phyloP scores from a whole-genome alignment of 2,329 filamentous ascomycete species.

The Colletotrichum nymphaeae region DNA sequence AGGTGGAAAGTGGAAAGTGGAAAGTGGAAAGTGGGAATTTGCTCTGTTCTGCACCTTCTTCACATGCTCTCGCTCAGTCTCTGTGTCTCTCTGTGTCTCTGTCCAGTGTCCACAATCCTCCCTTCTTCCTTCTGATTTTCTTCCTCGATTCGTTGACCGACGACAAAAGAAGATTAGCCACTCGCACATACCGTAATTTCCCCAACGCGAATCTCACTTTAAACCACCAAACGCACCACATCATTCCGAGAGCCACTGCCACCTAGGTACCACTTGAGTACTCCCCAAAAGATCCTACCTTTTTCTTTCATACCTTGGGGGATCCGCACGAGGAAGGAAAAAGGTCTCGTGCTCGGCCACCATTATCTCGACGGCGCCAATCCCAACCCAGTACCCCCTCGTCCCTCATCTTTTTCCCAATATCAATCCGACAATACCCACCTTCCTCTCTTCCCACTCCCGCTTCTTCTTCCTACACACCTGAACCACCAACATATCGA shows the following conservation, averaged over 20 bases:
- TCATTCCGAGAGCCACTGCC: not conserved
- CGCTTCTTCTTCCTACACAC: not conserved
- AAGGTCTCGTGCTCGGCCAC: constrained; percentile 32
- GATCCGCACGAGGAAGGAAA: constrained; percentile 30
- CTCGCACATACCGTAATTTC: constrained; percentile 14
- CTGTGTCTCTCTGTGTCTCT: not conserved
- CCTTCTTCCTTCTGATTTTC: not conserved
- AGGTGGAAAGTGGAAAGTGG: not conserved
- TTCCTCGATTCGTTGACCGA: constrained; percentile 27
- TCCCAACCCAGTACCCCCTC: not conserved
- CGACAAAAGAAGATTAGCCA: constrained; percentile 33
- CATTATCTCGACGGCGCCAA: constrained; percentile 9
- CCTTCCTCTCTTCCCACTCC: not conserved
- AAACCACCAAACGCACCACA: not conserved
- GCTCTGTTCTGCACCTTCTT: constrained; percentile 17
- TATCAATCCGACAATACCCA: constrained; percentile 21
- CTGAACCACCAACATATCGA: not conserved
- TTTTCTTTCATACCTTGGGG: constrained; percentile 7
- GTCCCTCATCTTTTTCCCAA: not conserved
- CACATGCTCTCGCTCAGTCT: constrained; percentile 26
- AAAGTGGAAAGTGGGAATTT: not conserved
- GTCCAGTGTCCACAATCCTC: not conserved
- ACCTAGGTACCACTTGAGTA: not conserved
- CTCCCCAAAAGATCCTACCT: not conserved
- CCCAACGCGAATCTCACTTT: constrained; percentile 19